Base-by-base conservation (phyloP, 805 yeast species). In the Yamadazyma scolyti region DNA sequence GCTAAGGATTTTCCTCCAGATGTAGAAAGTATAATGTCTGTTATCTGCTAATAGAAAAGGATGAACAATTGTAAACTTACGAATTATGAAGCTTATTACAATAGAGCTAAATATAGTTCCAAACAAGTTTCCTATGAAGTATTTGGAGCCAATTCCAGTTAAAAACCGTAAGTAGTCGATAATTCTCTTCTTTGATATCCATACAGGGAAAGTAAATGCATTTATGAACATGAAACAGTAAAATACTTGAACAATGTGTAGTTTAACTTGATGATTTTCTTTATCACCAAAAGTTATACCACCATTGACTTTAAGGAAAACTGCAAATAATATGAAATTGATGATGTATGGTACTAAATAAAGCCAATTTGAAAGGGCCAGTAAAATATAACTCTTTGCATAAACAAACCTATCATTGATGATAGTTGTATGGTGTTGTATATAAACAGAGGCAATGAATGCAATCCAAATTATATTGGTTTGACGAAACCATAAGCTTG, bases 41-140 rank as follows among this genome's bases (percentile, higher is more conserved):
- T 93, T 93, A 55, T 93, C 98, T 0, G 97, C 94, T 25, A 90
- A 66, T 23, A 93, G 56, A 54, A 90, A 93, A 6, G 97, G 97
- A 54, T 93, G 98, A 2, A 78, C 79, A 2, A 81, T 63, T 0
- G 96, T 84, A 53, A 71, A 81, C 36, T 65, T 65, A 21, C 77
- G 64, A 13, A 85, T 68, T 2, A 75, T 48, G 12, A 67, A 42
- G 40, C 60, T 58, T 15, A 83, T 71, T 3, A 54, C 16, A 12
- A 47, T 33, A 11, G 39, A 28, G 4, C 37, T 6, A 6, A 11
- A 2, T 4, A 34, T 21, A 17, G 51, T 56, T 11, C 40, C 3
- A 10, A 47, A 20, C 2, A 44, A n/a, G 25, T 49, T 47, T 5
- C 37, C 9, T 2, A 54, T 53, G 19, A 28, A 29, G 25, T 12